Percentiles rank a stretch among this genome's conserved stretches.
These are phyloP conservation scores for Mitragyna speciosa DNA, from an alignment of 257 asterid genomes.

Conservation along the genomic window DNA sequence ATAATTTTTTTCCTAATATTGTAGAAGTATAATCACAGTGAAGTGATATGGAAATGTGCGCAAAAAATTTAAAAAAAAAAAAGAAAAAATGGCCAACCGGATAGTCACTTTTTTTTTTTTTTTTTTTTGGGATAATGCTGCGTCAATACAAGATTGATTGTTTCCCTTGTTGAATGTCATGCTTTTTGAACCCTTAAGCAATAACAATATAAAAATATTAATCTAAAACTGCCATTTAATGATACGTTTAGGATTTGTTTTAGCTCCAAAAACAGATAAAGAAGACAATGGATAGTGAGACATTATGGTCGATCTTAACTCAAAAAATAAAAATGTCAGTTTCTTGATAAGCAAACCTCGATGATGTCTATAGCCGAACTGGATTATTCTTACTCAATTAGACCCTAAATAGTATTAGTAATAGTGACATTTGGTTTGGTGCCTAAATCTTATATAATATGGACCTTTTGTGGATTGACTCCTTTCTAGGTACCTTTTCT, in stretches of 20 bases:
- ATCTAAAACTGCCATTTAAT: background rate
- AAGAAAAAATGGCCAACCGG: background rate
- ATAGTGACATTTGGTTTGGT: constrained; percentile 14
- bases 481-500: constrained; percentile 29
- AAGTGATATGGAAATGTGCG: constrained; percentile 6
- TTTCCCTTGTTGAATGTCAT: constrained; percentile 17
- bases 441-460: constrained; percentile 17
- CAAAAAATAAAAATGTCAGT: background rate
- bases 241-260: background rate
- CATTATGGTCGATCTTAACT: background rate
- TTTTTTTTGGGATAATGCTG: constrained; percentile 14
- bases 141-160: background rate
- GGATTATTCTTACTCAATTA: constrained; percentile 12
- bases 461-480: constrained; percentile 30
- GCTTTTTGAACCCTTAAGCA: constrained; percentile 11
- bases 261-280: background rate
- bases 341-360: constrained; percentile 24
- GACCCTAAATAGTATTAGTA: background rate
- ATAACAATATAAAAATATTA: background rate
- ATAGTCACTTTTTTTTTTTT: background rate
- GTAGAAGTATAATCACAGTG: background rate
- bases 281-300: background rate
- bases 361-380: constrained; percentile 27
- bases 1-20: background rate
- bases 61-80: too few species aligned